Conservation (phyloP, 179 eudicot genomes). For the Gypsophila paniculata region DNA sequence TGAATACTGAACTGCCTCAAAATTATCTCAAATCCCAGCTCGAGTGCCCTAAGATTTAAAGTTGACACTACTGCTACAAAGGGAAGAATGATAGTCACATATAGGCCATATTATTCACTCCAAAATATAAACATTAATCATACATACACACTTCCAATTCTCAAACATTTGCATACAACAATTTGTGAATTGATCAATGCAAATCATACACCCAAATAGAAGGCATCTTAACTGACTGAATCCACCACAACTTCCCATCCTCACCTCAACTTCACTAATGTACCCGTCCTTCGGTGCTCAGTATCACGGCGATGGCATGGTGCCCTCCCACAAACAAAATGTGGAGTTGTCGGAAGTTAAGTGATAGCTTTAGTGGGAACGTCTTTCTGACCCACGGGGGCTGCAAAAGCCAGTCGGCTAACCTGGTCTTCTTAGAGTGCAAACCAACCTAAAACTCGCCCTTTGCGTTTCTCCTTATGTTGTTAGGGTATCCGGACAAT, state of each 20-base stretch:
- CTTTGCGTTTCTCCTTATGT: constrained; percentile 56
- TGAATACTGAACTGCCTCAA: too few relatives aligned
- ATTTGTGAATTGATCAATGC: constrained; percentile 6
- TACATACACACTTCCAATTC: too few relatives aligned
- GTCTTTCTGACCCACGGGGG: constrained; percentile 49
- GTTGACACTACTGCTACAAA: too few relatives aligned
- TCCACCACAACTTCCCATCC: constrained; percentile 69
- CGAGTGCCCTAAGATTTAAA: too few relatives aligned
- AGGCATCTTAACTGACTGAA: constrained; percentile 60
- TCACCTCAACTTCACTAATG: constrained; percentile 69
- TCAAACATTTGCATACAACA: background rate
- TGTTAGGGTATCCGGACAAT: constrained; percentile 74
- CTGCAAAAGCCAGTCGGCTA: constrained; percentile 44
- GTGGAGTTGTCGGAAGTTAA: constrained; percentile 51
- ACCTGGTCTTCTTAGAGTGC: constrained; percentile 48
- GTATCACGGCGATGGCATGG: constrained; percentile 51
- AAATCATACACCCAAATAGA: constrained; percentile 50
- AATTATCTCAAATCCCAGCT: too few relatives aligned
- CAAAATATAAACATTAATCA: too few relatives aligned
- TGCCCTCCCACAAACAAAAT: constrained; percentile 55
- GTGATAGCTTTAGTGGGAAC: constrained; percentile 42
- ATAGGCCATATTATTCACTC: too few relatives aligned
- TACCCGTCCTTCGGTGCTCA: constrained; percentile 54
- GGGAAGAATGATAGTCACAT: too few relatives aligned
- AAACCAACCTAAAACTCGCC: constrained; percentile 89